Evolutionary conservation across 1,284 basidiomycete genomes (phyloP).

Genomic region (Cutaneotrichosporon daszewskae): DNA sequence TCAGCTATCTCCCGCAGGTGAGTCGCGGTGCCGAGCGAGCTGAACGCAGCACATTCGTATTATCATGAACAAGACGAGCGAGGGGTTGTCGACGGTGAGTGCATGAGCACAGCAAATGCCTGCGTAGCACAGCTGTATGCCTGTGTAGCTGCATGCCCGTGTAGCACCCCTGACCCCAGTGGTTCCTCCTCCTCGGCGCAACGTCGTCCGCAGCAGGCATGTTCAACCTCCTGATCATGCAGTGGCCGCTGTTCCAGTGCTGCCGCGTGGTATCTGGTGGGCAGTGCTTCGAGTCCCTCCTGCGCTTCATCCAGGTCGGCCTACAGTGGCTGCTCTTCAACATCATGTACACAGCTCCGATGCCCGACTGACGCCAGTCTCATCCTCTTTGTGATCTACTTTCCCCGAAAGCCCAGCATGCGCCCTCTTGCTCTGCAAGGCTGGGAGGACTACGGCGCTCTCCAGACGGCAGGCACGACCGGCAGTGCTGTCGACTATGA

Average conservation of each 20-base stretch:
- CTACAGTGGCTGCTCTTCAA: conserved; percentile 83
- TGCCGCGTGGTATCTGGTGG: conserved; percentile 55
- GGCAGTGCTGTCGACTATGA: conserved; percentile 1
- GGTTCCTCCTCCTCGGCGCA: conserved; percentile 88
- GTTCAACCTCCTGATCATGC: conserved; percentile 84
- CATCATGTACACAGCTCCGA: conserved; percentile 59
- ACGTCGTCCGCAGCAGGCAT: conserved; percentile 73
- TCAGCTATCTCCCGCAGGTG: conserved; percentile 86
- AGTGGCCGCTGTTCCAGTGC: conserved; percentile 80
- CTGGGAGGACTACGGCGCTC: conserved; percentile 15
- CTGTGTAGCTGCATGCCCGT: neutral
- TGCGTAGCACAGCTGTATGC: neutral
- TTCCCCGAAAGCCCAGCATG: conserved; percentile 54
- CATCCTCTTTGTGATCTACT: conserved; percentile 87
- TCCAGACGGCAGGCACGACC: too few species aligned
- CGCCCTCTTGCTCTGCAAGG: conserved; percentile 44
- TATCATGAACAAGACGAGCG: conserved; percentile 61
- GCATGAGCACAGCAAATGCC: too few species aligned
- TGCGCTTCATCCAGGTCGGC: conserved; percentile 76
- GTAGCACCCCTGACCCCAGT: conserved; percentile 37
- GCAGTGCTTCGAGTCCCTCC: conserved; percentile 72
- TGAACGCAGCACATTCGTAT: conserved; percentile 28
- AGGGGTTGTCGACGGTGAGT: conserved; percentile 70
- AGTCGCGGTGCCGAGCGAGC: conserved; percentile 17
- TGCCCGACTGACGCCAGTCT: conserved; percentile 53